These are phyloP conservation scores for Apiotrichum brassicae DNA, from an alignment of 1,284 basidiomycete species.

Conservation along the genomic window DNA sequence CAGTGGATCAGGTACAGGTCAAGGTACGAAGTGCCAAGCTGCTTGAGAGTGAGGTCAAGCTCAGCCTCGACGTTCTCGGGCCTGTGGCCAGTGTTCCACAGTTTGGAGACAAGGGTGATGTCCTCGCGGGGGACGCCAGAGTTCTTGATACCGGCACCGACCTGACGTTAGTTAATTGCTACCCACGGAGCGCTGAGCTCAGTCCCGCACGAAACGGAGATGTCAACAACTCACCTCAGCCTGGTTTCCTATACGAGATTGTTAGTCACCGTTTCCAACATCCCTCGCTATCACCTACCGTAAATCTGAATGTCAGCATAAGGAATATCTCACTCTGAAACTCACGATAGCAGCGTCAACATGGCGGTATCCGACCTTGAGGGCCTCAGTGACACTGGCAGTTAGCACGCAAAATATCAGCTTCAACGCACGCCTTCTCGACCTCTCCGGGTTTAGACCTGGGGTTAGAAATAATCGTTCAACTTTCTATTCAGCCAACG, in stretches of 20 bases:
- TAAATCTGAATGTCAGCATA: not conserved
- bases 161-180: conserved; percentile 69
- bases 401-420: not conserved
- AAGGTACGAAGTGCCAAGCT: conserved; percentile 66
- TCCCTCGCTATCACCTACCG: not conserved
- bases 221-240: not conserved
- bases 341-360: conserved; percentile 66
- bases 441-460: conserved; percentile 4
- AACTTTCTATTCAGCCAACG: conserved; percentile 62
- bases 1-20: conserved; percentile 83
- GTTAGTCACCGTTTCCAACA: not conserved
- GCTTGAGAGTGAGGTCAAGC: conserved; percentile 65
- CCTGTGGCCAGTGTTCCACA: conserved; percentile 39
- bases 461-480: conserved; percentile 22
- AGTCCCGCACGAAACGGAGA: too few species aligned
- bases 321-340: conserved; percentile 55
- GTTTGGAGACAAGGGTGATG: conserved; percentile 71
- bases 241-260: conserved; percentile 34
- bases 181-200: too few species aligned
- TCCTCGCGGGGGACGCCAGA: conserved; percentile 72
- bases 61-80: conserved; percentile 59
- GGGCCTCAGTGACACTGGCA: conserved; percentile 6
- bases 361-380: conserved; percentile 49
- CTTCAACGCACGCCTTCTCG: conserved; percentile 38
- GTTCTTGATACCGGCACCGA: conserved; percentile 61